Evolutionary conservation across 2,329 filamentous ascomycete species (phyloP), one percentile per base, ranked within the genome.

Genomic region (Penicillium sumatraense): DNA sequence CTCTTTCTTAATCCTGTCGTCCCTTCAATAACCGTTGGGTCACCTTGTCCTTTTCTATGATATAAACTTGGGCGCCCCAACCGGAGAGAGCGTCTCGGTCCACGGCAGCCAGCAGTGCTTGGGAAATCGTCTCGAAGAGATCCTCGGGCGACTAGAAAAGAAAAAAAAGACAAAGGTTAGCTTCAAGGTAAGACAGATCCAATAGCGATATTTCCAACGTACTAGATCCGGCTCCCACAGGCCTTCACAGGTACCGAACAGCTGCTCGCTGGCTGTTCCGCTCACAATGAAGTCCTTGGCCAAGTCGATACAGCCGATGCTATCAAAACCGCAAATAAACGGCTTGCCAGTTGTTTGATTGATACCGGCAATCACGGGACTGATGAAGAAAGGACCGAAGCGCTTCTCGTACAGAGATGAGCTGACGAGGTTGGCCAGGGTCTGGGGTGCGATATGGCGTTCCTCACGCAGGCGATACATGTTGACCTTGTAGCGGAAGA

Each of bases 31-130:
- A 86, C 76, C 95, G 86, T 89, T 98, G 97, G 71, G 95, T 98
- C 61, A 99, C 91, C 89, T 98, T 98, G 81, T 96, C 93, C 86
- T 99, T 99, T 83, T 98, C 95, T 76, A 99, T 96, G 72, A 99
- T 96, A 81, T 98, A 99, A 67, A 99, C 95, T 73, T 99, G 92
- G 35, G 95, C 95, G 74, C 95, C 95, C 95, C 95, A 98, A 63
- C 95, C 95, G 33, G 93, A 97, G 61, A 99, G 83, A 50, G 95
- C 95, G 78, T 99, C 95, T 80, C 95, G 86, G 78, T 99, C 95
- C 55, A 98, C 91, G 57, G 95, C 95, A 78, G 96, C 98, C 67
- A 99, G 84, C 57, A 99, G 84, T 49, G 93, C 88, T 80, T 99
- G 95, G 45, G 95, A 98, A 74, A 98, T 91, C 60, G 95, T 99